These are phyloP conservation scores for Aspergillus hortae DNA, from an alignment of 2,329 filamentous ascomycete species.

Conservation along the genomic window DNA sequence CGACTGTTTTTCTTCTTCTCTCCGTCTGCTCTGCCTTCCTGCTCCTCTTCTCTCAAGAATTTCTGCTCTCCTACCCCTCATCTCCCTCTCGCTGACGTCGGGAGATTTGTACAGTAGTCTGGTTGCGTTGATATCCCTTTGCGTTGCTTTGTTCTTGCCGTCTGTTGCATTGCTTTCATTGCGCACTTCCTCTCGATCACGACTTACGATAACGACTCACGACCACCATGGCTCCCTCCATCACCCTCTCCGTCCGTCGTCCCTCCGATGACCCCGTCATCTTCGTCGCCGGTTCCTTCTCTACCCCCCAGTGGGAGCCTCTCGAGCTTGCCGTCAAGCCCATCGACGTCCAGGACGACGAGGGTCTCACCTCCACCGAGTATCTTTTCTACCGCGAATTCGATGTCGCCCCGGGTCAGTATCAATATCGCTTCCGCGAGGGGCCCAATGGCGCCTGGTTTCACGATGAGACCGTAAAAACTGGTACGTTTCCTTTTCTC, in stretches of 20 bases:
- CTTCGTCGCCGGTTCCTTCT: conserved; percentile 25
- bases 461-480: conserved; percentile 22
- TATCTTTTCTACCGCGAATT: conserved; percentile 20
- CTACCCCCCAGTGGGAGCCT: conserved; percentile 26
- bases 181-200: conserved; percentile 16
- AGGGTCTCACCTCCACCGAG: conserved; percentile 15
- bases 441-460: conserved; percentile 23
- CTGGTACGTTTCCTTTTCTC: conserved; percentile 17
- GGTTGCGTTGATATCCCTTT: background rate
- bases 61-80: no score
- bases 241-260: conserved; percentile 26
- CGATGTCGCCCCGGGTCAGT: conserved; percentile 17
- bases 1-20: no score
- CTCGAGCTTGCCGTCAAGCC: conserved; percentile 23
- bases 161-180: background rate
- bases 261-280: conserved; percentile 22
- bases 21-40: no score
- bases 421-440: conserved; percentile 26
- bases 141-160: background rate
- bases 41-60: no score
- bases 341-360: conserved; percentile 13
- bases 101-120: no score
- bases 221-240: conserved; percentile 17
- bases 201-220: conserved; percentile 19
- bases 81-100: no score